Evolutionary conservation across 805 yeast species (phyloP), one percentile per base, ranked within the genome.

Genomic region (Saccharomycopsis schoenii): DNA sequence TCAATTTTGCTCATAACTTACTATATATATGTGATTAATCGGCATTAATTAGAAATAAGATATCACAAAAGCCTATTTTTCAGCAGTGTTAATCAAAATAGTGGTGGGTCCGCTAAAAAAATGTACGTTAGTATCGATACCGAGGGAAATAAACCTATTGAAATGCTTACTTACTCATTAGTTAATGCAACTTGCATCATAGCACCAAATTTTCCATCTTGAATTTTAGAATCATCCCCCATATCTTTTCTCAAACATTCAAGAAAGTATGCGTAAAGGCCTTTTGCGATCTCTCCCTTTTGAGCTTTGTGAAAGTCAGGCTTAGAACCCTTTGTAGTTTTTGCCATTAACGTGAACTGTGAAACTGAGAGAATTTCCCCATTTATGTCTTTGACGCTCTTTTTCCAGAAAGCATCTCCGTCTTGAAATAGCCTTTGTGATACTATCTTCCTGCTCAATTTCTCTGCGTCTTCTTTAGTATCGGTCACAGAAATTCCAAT

Each of bases 291-390:
- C n/a, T 72, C 73, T 19, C 97, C 97, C 72, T 86, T 89, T 61
- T 92, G 96, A 0, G 98, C 98, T 62, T 77, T 76, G 69, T 93
- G 98, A 72, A 94, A 90, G 69, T 94, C 97, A 0, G 99, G 98
- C 69, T 93, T 93, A 0, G 97, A 80, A 12, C 97, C 98, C 71
- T 94, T 94, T 66, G 83, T 87, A 21, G 94, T 82, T 51, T 81
- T 86, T 0, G 90, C 99, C 71, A 86, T 83, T 50, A 94, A 76
- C 0, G 99, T 94, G 74, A 94, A 94, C 70, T 94, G 99, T 1
- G 97, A 89, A 0, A 94, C 93, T 1, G 96, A 86, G 8, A 94
- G 73, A 3, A 94, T 84, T 67, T 87, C 86, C 14, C 90, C 96
- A 1, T 78, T 72, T 19, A 81, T 74, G 56, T 90, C 96, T 17